phyloP scores from a whole-genome alignment of 345 rosid species.

The Garcia nutans region DNA sequence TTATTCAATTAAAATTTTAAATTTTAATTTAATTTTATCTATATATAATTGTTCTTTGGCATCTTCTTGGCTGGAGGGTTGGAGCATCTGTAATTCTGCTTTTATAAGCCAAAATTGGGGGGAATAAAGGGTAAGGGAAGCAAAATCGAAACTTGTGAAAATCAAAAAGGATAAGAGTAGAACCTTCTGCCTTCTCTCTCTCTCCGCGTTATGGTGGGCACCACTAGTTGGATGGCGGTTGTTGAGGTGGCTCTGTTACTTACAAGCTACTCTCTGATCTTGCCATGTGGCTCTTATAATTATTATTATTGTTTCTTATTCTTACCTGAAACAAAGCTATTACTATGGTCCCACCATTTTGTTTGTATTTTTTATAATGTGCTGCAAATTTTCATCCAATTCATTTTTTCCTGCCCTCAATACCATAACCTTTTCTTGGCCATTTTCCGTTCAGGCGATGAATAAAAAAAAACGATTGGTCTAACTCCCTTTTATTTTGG shows the following conservation, averaged over 20 bases:
- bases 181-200: too few species aligned
- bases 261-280: neutral
- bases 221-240: neutral
- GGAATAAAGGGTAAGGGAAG: neutral
- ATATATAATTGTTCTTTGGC: too few species aligned
- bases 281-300: neutral
- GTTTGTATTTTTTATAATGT: neutral
- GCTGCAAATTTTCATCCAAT: too few species aligned
- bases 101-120: neutral
- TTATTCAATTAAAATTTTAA: too few species aligned
- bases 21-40: too few species aligned
- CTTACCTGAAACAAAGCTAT: neutral
- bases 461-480: neutral
- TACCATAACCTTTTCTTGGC: neutral
- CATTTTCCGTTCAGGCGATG: neutral
- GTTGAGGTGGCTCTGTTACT: neutral
- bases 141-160: neutral
- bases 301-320: neutral
- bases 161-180: neutral
- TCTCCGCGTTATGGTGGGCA: neutral
- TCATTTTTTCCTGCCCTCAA: neutral
- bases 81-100: neutral
- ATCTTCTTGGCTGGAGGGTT: too few species aligned
- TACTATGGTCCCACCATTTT: neutral
- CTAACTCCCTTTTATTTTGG: neutral